Evolutionary conservation across 495 filamentous ascomycete genomes (phyloP).

Genomic region (Margaritispora aquatica): DNA sequence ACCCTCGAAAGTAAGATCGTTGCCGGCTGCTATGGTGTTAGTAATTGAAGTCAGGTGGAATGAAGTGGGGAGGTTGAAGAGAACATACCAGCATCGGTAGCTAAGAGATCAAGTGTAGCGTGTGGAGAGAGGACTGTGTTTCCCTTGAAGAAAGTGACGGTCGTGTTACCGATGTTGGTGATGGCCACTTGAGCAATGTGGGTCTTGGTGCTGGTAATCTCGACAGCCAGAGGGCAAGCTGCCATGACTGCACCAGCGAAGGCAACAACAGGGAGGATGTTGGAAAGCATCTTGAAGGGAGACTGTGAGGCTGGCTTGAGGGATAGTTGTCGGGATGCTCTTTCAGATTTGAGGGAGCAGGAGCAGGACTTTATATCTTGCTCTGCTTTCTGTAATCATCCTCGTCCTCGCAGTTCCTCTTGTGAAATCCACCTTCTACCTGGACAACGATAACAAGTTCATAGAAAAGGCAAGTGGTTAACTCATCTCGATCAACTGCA

Average conservation of each 20-base stretch:
- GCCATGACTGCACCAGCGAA: constrained; percentile 24
- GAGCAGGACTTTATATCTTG: constrained; percentile 7
- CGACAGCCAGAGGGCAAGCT: constrained; percentile 26
- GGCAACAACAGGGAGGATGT: constrained; percentile 23
- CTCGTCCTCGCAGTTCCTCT: not conserved
- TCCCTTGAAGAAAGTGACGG: constrained; percentile 27
- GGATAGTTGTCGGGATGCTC: not conserved
- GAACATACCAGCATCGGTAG: constrained; percentile 19
- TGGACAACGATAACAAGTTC: not conserved
- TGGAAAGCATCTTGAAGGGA: constrained; percentile 22
- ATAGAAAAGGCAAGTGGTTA: not conserved
- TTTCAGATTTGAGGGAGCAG: not conserved
- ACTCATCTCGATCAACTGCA: not conserved
- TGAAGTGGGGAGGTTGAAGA: not conserved
- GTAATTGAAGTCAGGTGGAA: not conserved
- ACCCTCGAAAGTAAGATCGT: constrained; percentile 24
- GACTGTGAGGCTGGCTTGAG: constrained; percentile 4
- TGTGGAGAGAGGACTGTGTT: constrained; percentile 27
- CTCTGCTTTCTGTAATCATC: not conserved
- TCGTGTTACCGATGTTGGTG: constrained; percentile 26
- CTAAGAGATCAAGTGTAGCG: constrained; percentile 24
- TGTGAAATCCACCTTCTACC: not conserved
- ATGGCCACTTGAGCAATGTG: constrained; percentile 26
- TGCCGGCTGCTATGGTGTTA: constrained; percentile 14
- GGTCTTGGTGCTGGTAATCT: constrained; percentile 15